phyloP scores from a whole-genome alignment of 2,329 filamentous ascomycete genomes.

The Claviceps sorghi region DNA sequence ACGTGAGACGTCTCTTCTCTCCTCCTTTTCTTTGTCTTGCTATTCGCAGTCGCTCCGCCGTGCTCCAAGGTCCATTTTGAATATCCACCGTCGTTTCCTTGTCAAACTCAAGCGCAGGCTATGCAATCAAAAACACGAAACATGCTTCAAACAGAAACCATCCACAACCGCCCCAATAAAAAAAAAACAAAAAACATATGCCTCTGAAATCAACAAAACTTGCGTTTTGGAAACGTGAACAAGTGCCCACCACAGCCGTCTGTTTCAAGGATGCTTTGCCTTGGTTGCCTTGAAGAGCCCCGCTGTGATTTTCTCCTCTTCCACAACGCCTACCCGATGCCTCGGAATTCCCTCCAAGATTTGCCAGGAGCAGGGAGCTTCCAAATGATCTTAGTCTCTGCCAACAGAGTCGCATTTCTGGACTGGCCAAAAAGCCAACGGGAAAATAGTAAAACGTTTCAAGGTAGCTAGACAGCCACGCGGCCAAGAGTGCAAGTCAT shows the following conservation, averaged over 20 bases:
- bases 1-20: no score
- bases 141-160: background rate
- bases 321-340: no score
- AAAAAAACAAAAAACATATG: no score
- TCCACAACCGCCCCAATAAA: no score
- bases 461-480: background rate
- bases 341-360: no score
- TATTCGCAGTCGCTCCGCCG: background rate
- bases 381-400: no score
- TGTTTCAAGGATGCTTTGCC: background rate
- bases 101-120: background rate
- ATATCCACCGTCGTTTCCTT: background rate
- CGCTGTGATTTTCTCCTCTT: no score
- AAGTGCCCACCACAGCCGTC: background rate
- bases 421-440: no score
- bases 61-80: background rate
- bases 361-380: no score
- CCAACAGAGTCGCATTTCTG: no score
- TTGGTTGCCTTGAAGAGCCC: background rate
- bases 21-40: background rate
- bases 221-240: background rate
- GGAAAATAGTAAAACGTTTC: background rate
- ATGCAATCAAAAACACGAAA: conserved; percentile 1
- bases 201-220: background rate
- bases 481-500: no score